A percentile compares a stretch with the other conserved stretches of the same genome.
These are phyloP conservation scores for Neurospora sp. DNA, from an alignment of 495 filamentous ascomycete species.

Conservation along the genomic window DNA sequence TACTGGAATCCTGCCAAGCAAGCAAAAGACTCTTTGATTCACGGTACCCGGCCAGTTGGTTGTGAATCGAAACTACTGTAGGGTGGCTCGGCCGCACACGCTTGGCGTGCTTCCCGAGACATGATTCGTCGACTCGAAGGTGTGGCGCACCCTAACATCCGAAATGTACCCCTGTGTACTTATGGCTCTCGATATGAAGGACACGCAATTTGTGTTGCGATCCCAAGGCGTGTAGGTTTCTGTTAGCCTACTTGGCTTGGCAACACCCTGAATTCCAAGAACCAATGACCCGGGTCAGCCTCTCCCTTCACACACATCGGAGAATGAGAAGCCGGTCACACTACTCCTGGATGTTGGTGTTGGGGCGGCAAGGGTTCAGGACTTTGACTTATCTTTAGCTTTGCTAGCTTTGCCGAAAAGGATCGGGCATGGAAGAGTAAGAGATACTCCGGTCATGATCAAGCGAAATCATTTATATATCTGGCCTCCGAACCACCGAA, in stretches of 20 bases:
- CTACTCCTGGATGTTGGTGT: neutral
- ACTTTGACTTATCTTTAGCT: neutral
- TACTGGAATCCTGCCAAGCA: neutral
- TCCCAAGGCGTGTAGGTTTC: neutral
- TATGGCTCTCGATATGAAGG: neutral
- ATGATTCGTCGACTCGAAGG: neutral
- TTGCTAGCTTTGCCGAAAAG: neutral
- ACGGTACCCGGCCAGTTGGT: neutral
- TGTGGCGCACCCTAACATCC: neutral
- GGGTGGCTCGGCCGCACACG: neutral
- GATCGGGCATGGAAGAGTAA: neutral
- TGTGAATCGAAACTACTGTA: neutral
- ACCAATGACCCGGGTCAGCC: neutral
- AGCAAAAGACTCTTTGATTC: neutral
- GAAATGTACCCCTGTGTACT: neutral
- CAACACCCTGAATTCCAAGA: neutral
- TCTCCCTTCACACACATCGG: neutral
- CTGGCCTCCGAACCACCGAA: neutral
- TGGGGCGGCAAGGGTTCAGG: neutral
- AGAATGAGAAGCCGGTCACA: neutral
- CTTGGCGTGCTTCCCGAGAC: neutral
- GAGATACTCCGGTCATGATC: neutral
- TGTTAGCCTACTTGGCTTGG: neutral
- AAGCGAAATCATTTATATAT: neutral
- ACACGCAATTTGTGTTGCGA: neutral